Base-by-base conservation (phyloP, 441 rosid species). In the Erysimum pusillum region DNA sequence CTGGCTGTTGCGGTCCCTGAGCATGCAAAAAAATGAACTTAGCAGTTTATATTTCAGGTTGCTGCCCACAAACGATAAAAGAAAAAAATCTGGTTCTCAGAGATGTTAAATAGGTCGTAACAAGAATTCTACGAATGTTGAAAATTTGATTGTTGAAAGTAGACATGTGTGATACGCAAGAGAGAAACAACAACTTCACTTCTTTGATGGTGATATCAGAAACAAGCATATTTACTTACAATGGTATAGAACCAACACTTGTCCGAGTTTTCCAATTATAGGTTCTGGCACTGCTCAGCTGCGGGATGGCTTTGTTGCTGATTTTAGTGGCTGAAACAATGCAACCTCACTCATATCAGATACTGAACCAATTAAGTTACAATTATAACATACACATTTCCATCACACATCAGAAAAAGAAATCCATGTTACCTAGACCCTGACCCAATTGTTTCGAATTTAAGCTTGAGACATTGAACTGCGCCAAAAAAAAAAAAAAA, bases 321-420 rank as follows among this genome's bases (percentile, higher is more conserved):
- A 61, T 78, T 83, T 82, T 84, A 71, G 82, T 85, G 58, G 83
- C 98, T 91, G 89, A 83, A 87, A 69, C 66, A 61, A 62, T 18
- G 65, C 57, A 74, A 53, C 70, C 28, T 52, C 66, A 67, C 38
- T 52, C 38, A 53, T 73, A 74, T 79, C 51, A 74, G 32, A 39
- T 67, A 63, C 67, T 58, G 67, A 45, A 63, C 39, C 20, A 60
- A 51, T 52, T 25, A 51, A 17, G 18, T 49, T 59, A 61, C 74
- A 78, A 20, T 20, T 63, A 46, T 64, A 57, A 18, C 67, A 70
- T 45, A 63, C 53, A 35, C 45, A 54, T 75, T 69, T 73, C 54
- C 74, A 61, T 15, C 56, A 73, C 20, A 76, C 66, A 25, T 58
- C 3, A n/a, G 35, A 63, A 76, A 64, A 48, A 63, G 5, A 48